phyloP scores from a whole-genome alignment of 768 basidiomycete genomes.

The Pisolithus sp. region DNA sequence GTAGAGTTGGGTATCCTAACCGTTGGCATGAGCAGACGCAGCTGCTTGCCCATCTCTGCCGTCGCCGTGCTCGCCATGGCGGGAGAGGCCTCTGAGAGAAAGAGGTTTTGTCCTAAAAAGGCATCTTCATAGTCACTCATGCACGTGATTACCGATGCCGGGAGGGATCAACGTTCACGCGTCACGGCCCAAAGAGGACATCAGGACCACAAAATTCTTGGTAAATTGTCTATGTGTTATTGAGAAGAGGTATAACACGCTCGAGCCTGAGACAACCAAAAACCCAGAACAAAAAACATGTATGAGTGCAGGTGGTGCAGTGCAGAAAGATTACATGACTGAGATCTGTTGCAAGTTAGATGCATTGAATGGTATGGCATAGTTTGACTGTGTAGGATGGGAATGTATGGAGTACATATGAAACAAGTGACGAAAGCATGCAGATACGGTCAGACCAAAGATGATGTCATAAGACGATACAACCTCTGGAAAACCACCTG shows the following conservation, averaged over 20 bases:
- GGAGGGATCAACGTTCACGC: neutral
- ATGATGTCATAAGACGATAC: slow-evolving; percentile 40
- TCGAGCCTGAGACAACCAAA: too few species aligned
- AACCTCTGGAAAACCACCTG: slow-evolving; percentile 76
- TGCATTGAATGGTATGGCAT: slow-evolving; percentile 15
- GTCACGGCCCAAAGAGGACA: too few species aligned
- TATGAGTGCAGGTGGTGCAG: too few species aligned
- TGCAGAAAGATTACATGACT: neutral
- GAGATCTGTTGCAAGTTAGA: neutral
- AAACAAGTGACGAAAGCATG: slow-evolving; percentile 1
- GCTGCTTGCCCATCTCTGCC: slow-evolving; percentile 1
- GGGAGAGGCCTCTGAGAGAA: neutral
- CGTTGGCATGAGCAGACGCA: slow-evolving; percentile 28
- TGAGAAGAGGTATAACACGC: too few species aligned
- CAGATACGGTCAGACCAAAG: neutral
- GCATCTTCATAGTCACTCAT: neutral
- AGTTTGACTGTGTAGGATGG: slow-evolving; percentile 1
- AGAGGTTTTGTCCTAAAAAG: neutral
- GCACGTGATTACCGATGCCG: neutral
- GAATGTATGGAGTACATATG: slow-evolving; percentile 9
- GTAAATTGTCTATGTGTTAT: too few species aligned
- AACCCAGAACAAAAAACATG: too few species aligned
- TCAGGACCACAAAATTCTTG: too few species aligned
- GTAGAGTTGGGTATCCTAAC: slow-evolving; percentile 20
- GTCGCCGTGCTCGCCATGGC: slow-evolving; percentile 15